Evolutionary conservation across 2,329 filamentous ascomycete species (phyloP).

Genomic region (Trichoderma gracile): DNA sequence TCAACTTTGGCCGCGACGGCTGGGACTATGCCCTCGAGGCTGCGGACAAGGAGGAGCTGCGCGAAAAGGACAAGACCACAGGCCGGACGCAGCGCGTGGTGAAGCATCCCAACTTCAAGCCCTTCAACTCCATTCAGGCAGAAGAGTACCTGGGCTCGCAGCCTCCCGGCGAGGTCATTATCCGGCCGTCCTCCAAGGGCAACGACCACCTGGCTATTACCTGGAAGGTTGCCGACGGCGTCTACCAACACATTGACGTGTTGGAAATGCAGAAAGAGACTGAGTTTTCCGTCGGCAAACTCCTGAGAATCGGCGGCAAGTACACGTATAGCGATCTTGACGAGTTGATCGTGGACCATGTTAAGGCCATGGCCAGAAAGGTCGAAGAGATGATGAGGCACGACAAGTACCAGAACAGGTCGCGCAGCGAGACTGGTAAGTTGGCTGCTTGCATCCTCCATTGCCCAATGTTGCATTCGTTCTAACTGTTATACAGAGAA

Average conservation of each 20-base stretch:
- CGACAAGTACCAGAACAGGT: slow-evolving; percentile 88
- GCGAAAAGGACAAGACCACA: slow-evolving; percentile 81
- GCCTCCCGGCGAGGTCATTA: slow-evolving; percentile 84
- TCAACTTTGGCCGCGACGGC: slow-evolving; percentile 73
- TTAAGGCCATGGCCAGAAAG: slow-evolving; percentile 97
- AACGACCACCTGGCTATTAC: slow-evolving; percentile 94
- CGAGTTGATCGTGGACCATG: slow-evolving; percentile 94
- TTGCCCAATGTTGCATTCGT: neutral
- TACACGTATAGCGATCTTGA: slow-evolving; percentile 95
- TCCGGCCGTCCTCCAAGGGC: slow-evolving; percentile 92
- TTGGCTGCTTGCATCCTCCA: slow-evolving; percentile 27
- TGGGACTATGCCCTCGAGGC: slow-evolving; percentile 87
- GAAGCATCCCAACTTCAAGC: slow-evolving; percentile 94
- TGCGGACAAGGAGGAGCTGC: slow-evolving; percentile 77
- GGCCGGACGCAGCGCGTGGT: slow-evolving; percentile 91
- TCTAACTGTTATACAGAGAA: slow-evolving; percentile 61
- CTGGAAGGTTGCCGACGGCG: slow-evolving; percentile 94
- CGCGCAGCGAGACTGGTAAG: slow-evolving; percentile 81
- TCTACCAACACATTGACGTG: slow-evolving; percentile 98
- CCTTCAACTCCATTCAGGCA: slow-evolving; percentile 88
- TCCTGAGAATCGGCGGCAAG: slow-evolving; percentile 81
- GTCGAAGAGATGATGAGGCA: slow-evolving; percentile 94
- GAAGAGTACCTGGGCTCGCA: slow-evolving; percentile 91
- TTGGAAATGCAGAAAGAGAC: slow-evolving; percentile 96
- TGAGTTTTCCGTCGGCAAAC: slow-evolving; percentile 88